phyloP scores from a whole-genome alignment of 2,329 filamentous ascomycete species.

The Colletotrichum coccodes region DNA sequence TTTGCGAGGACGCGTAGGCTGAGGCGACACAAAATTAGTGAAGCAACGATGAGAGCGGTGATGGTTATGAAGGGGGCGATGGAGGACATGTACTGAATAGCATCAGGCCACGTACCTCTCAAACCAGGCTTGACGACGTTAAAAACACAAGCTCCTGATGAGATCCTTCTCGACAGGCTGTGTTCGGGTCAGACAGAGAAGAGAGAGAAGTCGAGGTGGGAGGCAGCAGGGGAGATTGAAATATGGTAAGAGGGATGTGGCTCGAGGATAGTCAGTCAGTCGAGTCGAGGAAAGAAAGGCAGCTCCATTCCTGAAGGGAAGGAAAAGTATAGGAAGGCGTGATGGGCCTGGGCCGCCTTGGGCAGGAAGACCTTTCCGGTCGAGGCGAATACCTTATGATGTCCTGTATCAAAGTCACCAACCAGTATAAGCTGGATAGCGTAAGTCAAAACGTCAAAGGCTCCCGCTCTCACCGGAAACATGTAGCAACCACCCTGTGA shows the following conservation, averaged over 20 bases:
- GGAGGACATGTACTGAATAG: neutral
- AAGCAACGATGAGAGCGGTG: neutral
- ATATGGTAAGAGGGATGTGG: neutral
- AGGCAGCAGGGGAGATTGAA: neutral
- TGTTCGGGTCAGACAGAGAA: neutral
- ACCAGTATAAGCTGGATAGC: neutral
- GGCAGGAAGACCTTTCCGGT: neutral
- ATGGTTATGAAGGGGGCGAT: neutral
- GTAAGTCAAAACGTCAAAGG: neutral
- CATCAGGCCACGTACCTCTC: constrained; percentile 3
- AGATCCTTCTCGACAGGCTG: neutral
- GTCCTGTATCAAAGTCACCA: neutral
- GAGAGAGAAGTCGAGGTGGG: neutral
- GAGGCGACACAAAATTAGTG: neutral
- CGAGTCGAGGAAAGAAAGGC: neutral
- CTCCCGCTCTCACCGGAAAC: neutral
- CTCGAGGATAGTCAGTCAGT: neutral
- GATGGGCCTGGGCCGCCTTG: neutral
- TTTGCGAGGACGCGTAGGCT: neutral
- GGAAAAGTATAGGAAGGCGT: neutral
- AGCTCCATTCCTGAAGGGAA: neutral
- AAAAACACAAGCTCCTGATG: neutral
- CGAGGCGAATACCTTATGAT: neutral
- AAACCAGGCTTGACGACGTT: neutral
- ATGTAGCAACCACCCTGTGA: neutral